Evolutionary conservation across 2,329 filamentous ascomycete genomes (phyloP), one percentile per base, ranked within the genome.

Genomic region (Knoxdaviesia proteae): DNA sequence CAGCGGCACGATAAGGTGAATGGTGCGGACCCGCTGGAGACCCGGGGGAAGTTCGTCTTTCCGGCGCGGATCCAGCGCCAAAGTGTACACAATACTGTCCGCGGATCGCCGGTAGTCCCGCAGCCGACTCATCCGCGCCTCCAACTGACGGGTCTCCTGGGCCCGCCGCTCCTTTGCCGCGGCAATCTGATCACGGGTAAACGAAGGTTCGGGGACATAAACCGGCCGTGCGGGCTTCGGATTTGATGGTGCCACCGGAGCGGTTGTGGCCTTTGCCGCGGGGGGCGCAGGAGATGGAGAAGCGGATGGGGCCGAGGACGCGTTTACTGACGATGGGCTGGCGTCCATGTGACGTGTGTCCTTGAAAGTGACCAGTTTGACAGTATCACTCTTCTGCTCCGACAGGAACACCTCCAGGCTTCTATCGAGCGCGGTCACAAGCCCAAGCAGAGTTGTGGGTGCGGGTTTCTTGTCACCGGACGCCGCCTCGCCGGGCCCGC

Each of bases 351-450:
- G 65, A 39, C 69, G 64, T 20, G 65, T 63, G 43, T 81, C 77
- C 50, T 62, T 71, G 49, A 69, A 71, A 1, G 69, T 63, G 32
- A 80, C 63, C 44, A 87, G 61, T 52, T 78, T 86, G 40, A 87
- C 65, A 7, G 77, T 84, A 45, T 82, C 78, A 2, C 68, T 74
- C 56, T 82, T 81, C 51, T 79, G 68, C 46, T 76, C 71, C 0
- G 77, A 76, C 45, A 88, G 57, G 43, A 86, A 71, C 5, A 58
- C 58, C 58, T 88, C 82, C 10, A 90, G 62, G 44, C 78, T 71
- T 56, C 69, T 79, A 53, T 90, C 83, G 32, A 90, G 62, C 11
- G 69, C 69, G 51, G 83, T 80, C 48, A 80, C 68, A 48, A 80
- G 64, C 10, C 67, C 65, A 40, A 88, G 61, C 0, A 90, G 59